These are phyloP conservation scores for Neurospora hispaniola DNA, from an alignment of 495 filamentous ascomycete genomes.

Conservation along the genomic window DNA sequence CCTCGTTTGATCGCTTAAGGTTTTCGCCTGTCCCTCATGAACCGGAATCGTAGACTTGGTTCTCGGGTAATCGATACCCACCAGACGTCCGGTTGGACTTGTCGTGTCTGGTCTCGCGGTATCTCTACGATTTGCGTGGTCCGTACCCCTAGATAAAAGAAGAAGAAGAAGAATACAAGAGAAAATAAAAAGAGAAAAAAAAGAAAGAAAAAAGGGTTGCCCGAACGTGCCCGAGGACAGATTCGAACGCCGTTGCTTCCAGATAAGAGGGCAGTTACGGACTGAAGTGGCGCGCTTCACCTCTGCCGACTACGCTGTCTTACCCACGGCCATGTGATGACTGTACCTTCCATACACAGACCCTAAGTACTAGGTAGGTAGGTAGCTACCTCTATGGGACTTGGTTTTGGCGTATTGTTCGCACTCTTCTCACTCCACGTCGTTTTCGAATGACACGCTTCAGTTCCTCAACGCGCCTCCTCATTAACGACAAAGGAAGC, in stretches of 20 bases:
- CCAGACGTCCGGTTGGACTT: neutral
- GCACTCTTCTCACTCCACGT: too few relatives aligned
- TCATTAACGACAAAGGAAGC: too few relatives aligned
- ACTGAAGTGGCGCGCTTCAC: neutral
- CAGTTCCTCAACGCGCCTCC: too few relatives aligned
- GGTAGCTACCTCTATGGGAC: neutral
- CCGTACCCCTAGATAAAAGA: neutral
- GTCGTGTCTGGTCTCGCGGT: neutral
- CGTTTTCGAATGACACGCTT: too few relatives aligned
- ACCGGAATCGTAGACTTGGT: neutral
- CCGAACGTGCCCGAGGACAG: neutral
- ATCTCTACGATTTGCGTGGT: neutral
- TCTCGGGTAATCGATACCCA: neutral
- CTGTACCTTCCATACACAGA: neutral
- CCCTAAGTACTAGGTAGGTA: neutral
- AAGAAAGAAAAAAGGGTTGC: neutral
- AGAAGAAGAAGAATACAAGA: too few relatives aligned
- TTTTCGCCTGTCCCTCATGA: neutral
- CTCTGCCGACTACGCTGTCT: neutral
- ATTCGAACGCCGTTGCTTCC: neutral
- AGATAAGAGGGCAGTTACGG: neutral
- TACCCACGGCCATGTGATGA: neutral
- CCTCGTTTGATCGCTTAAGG: neutral
- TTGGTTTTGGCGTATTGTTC: neutral
- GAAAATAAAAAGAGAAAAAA: neutral